Evolutionary conservation across 129 eudicot genomes (phyloP).

Genomic region (Arctium minus): DNA sequence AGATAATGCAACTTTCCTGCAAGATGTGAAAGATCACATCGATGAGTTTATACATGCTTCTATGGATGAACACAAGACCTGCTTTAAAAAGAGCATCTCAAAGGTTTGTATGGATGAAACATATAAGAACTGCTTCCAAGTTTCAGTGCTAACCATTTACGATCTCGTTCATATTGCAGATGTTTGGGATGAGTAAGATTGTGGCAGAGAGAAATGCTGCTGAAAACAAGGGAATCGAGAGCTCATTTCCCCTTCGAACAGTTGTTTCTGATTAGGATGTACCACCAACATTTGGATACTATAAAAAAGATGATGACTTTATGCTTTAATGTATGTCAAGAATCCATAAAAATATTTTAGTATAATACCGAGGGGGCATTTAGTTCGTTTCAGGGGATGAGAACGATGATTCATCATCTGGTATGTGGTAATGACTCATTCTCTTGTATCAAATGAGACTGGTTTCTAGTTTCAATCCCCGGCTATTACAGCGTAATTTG

Average conservation of each 20-base stretch:
- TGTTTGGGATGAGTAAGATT: conserved; percentile 77
- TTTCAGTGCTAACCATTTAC: neutral
- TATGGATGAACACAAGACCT: conserved; percentile 72
- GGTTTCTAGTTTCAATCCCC: too few species aligned
- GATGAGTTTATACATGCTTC: conserved; percentile 76
- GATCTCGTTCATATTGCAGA: conserved; percentile 31
- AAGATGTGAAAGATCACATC: conserved; percentile 72
- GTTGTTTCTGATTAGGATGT: conserved; percentile 34
- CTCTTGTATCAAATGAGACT: too few species aligned
- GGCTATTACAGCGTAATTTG: too few species aligned
- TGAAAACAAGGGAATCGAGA: conserved; percentile 46
- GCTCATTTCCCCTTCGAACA: conserved; percentile 58
- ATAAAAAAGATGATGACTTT: neutral
- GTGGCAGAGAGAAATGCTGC: conserved; percentile 57
- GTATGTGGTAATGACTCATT: too few species aligned
- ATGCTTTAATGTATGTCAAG: neutral
- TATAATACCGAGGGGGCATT: too few species aligned
- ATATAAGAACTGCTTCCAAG: neutral
- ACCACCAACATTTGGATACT: neutral
- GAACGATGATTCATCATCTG: too few species aligned
- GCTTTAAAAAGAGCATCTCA: conserved; percentile 61
- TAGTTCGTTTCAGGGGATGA: too few species aligned
- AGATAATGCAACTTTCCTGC: conserved; percentile 58
- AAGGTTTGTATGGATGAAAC: conserved; percentile 33
- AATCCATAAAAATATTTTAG: neutral